Evolutionary conservation across 1,139 yeast genomes (phyloP), one percentile per base, ranked within the genome.

Genomic region (Lodderomyces elongisporus): DNA sequence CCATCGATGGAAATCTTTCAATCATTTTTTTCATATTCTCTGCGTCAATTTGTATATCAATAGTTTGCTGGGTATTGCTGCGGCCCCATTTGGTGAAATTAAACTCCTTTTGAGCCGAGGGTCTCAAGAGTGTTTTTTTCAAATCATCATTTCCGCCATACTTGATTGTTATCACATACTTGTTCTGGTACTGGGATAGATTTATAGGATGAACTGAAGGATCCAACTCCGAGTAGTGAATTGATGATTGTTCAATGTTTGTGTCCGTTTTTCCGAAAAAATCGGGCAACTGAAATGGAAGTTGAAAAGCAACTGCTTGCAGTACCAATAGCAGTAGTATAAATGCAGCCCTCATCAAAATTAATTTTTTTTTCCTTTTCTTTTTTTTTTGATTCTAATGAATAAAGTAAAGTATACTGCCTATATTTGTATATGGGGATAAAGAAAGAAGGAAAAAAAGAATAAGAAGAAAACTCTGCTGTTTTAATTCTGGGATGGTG

Each of bases 131-230:
- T 31, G 41, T 46, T 28, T 48, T 42, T 28, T 47, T 47, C 26
- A 63, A 44, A 4, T 49, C 47, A 6, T 32, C 17, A 31, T 50
- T 37, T 4, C 43, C 39, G 3, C 44, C 38, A 38, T 52, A 52
- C 18, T 49, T 39, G 3, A 62, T 47, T 45, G 89, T 64, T 12
- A 80, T 51, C 10, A 83, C 81, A 30, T 66, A 59, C 25, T 73
- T 70, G 17, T 62, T 65, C 17, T 57, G 54, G 47, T 81, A 82
- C 40, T 72, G 75, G 0, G 44, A 17, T 25, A 76, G 56, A 42
- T 73, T 60, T n/a, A 76, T 56, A 1, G 79, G 79, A 51, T 62
- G 63, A 8, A 58, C 51, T 3, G 38, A 28, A 5, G 38, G 32
- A 17, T 38, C 31, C n/a, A 52, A n/a, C 2, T 36, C 25, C 2